Percentiles rank a stretch among this genome's conserved stretches.
Conservation (phyloP, 805 yeast species). For the Ogataea siamensis region DNA sequence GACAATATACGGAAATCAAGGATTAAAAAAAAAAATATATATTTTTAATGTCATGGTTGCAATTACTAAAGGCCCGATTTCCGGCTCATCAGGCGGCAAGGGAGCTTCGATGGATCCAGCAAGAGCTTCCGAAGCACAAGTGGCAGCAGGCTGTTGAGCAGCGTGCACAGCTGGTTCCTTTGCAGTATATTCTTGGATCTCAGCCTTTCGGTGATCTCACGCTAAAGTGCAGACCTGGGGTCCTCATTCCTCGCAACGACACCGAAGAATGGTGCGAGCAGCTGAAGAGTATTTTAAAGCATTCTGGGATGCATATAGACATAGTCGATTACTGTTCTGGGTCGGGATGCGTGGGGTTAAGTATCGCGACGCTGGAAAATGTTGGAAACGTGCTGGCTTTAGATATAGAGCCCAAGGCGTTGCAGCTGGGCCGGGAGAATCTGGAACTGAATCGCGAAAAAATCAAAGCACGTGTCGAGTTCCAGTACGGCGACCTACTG, state of each 20-base stretch:
- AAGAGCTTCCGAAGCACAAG: conserved; percentile 47
- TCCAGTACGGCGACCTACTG: conserved; percentile 26
- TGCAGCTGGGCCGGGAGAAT: conserved; percentile 50
- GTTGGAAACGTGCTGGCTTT: conserved; percentile 37
- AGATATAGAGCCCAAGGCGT: conserved; percentile 57
- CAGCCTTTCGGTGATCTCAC: conserved; percentile 83
- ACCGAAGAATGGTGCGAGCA: conserved; percentile 85
- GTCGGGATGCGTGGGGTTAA: conserved; percentile 78
- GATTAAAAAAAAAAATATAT: neutral
- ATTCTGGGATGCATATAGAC: conserved; percentile 16
- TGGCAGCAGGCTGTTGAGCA: conserved; percentile 53
- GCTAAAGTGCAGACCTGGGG: conserved; percentile 58
- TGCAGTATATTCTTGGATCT: conserved; percentile 79
- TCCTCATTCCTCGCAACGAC: conserved; percentile 90
- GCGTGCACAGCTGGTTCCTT: conserved; percentile 59
- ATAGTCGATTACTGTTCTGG: conserved; percentile 82
- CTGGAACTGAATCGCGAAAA: conserved; percentile 15
- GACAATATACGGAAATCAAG: conserved; percentile 14
- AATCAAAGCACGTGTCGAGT: conserved; percentile 13
- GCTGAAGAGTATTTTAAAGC: conserved; percentile 31
- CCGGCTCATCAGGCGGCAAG: conserved; percentile 41
- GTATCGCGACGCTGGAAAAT: conserved; percentile 37
- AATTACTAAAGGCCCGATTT: conserved; percentile 11
- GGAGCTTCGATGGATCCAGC: conserved; percentile 64
- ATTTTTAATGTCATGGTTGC: conserved; percentile 11